Percentiles rank a stretch among this genome's conserved stretches.
phyloP scores from a whole-genome alignment of 805 yeast genomes.

The Candida vartiovaarae region DNA sequence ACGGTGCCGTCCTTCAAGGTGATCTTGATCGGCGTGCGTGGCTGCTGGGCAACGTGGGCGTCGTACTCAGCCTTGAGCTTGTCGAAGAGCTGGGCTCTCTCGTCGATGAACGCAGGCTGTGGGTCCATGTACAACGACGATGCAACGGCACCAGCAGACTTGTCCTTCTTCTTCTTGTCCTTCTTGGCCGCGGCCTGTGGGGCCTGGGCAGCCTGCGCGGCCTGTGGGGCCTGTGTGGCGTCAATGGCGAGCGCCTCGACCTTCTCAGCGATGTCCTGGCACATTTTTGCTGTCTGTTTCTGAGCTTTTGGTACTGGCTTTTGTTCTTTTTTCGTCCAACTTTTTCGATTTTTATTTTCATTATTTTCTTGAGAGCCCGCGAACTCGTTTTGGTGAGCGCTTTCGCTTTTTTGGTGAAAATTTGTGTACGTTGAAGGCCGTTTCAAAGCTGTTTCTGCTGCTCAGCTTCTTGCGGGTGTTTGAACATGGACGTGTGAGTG shows the following conservation, averaged over 20 bases:
- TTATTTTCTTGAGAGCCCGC: no score
- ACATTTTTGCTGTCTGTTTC: conserved; percentile 11
- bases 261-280: conserved; percentile 42
- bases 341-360: no score
- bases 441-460: no score
- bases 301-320: no score
- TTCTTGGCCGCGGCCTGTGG: conserved; percentile 19
- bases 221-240: background rate
- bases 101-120: conserved; percentile 76
- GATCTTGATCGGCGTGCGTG: conserved; percentile 60
- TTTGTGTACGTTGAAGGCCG: no score
- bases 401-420: no score
- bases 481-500: no score
- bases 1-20: conserved; percentile 82
- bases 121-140: conserved; percentile 52
- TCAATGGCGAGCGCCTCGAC: conserved; percentile 37
- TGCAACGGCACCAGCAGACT: conserved; percentile 27
- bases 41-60: conserved; percentile 56
- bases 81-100: conserved; percentile 74
- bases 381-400: no score
- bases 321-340: no score
- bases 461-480: no score
- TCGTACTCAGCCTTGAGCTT: conserved; percentile 73
- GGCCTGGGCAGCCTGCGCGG: conserved; percentile 19
- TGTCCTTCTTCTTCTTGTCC: conserved; percentile 37